Evolutionary conservation across 331 rosid genomes (phyloP).

Genomic region (Quercus phellos): DNA sequence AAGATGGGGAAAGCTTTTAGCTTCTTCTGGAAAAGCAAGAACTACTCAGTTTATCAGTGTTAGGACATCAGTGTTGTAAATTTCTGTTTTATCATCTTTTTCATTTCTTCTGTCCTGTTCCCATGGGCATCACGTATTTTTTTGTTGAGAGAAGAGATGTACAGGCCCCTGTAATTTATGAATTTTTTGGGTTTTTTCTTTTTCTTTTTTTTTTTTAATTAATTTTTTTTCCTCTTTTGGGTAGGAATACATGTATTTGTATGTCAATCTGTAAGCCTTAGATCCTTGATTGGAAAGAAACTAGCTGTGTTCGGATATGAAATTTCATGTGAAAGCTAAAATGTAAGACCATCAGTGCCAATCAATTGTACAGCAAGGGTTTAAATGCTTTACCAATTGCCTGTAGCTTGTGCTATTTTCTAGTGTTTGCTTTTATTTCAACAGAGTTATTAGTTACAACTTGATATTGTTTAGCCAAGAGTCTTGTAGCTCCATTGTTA

Average conservation of each 20-base stretch:
- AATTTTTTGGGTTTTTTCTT: conserved; percentile 39
- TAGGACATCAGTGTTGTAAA: conserved; percentile 51
- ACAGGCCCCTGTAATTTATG: conserved; percentile 66
- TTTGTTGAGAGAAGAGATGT: conserved; percentile 54
- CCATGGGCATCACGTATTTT: conserved; percentile 26
- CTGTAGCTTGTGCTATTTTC: neutral
- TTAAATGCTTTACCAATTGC: neutral
- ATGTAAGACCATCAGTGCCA: neutral
- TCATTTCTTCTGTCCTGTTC: conserved; percentile 24
- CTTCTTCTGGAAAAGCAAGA: conserved; percentile 88
- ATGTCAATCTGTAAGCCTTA: conserved; percentile 18
- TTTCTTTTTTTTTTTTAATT: conserved; percentile 1
- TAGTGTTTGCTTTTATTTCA: neutral
- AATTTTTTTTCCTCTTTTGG: conserved; percentile 24
- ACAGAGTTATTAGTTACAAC: too few species aligned
- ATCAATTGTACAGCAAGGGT: neutral
- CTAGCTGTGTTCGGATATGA: neutral
- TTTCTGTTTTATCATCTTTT: conserved; percentile 36
- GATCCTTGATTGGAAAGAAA: neutral
- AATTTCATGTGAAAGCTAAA: neutral
- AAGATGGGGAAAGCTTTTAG: conserved; percentile 65
- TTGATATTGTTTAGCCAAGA: too few species aligned
- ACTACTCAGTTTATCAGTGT: conserved; percentile 83
- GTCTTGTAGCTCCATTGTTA: too few species aligned
- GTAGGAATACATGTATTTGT: conserved; percentile 35